These are phyloP conservation scores for Colletotrichum scovillei DNA, from an alignment of 2,329 filamentous ascomycete genomes.

Conservation along the genomic window DNA sequence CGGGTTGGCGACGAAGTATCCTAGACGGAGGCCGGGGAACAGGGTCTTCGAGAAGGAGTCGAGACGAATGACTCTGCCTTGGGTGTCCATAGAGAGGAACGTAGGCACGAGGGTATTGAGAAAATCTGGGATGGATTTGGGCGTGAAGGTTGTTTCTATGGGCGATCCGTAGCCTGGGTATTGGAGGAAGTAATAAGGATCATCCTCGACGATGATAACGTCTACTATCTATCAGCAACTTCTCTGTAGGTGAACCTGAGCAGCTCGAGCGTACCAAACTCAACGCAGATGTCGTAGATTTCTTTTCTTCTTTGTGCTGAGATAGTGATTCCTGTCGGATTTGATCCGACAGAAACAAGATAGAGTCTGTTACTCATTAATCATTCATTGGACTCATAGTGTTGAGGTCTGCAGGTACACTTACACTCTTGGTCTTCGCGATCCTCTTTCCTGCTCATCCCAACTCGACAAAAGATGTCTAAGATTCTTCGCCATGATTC, in stretches of 20 bases:
- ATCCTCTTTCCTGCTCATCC: constrained; percentile 34
- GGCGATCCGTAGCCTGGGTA: constrained; percentile 48
- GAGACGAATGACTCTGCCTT: constrained; percentile 42
- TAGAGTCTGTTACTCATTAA: constrained; percentile 37
- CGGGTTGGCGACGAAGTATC: constrained; percentile 66
- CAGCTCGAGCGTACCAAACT: constrained; percentile 55
- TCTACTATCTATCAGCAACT: constrained; percentile 15
- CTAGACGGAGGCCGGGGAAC: constrained; percentile 75
- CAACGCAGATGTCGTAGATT: constrained; percentile 60
- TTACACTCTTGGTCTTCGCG: constrained; percentile 37
- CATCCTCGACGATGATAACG: constrained; percentile 74
- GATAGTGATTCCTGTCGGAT: constrained; percentile 77
- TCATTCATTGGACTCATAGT: neutral
- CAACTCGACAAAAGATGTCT: constrained; percentile 39
- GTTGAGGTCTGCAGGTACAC: neutral
- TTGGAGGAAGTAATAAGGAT: constrained; percentile 50
- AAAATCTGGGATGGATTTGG: constrained; percentile 42
- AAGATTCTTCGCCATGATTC: constrained; percentile 39
- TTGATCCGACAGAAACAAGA: constrained; percentile 67
- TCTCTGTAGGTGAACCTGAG: neutral
- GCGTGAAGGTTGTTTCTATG: constrained; percentile 50
- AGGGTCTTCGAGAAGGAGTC: constrained; percentile 40
- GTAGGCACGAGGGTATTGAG: constrained; percentile 37
- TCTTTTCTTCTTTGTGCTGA: constrained; percentile 65
- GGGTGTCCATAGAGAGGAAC: constrained; percentile 40